Percentiles rank a stretch among this genome's conserved stretches.
Evolutionary conservation across 176 grass and related monocot genomes (phyloP).

Genomic region (Paspalum vaginatum): DNA sequence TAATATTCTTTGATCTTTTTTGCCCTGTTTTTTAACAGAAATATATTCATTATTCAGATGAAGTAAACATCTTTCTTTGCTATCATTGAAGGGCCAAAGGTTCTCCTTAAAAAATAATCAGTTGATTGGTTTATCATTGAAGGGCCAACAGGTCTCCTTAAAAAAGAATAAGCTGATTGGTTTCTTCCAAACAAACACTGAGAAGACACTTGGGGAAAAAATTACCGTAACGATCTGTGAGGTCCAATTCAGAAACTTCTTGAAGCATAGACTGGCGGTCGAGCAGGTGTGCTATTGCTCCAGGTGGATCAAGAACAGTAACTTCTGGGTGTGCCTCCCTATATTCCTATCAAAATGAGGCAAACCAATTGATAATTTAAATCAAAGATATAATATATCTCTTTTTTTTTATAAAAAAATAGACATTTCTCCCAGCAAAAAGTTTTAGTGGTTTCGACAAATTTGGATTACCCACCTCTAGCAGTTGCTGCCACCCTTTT

Average conservation of each 20-base stretch:
- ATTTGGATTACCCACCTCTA: slow-evolving; percentile 73
- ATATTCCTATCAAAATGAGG: slow-evolving; percentile 63
- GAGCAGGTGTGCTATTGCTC: slow-evolving; percentile 82
- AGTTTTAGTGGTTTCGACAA: slow-evolving; percentile 40
- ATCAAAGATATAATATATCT: slow-evolving; percentile 13
- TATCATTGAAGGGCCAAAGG: neutral
- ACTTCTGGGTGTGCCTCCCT: slow-evolving; percentile 86
- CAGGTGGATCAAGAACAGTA: slow-evolving; percentile 92
- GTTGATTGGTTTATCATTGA: slow-evolving; percentile 4
- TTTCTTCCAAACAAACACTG: slow-evolving; percentile 20
- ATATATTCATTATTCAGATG: slow-evolving; percentile 13
- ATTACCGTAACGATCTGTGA: slow-evolving; percentile 86
- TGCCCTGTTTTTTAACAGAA: neutral
- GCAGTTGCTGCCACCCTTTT: slow-evolving; percentile 78
- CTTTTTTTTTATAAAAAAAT: slow-evolving; percentile 9
- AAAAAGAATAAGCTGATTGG: neutral
- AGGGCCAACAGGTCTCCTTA: slow-evolving; percentile 1
- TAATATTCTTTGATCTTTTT: neutral
- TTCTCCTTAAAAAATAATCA: slow-evolving; percentile 4
- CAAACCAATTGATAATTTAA: slow-evolving; percentile 6
- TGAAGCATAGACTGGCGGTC: slow-evolving; percentile 97
- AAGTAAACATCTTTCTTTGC: neutral
- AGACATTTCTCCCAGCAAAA: slow-evolving; percentile 22
- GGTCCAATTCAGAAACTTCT: slow-evolving; percentile 84
- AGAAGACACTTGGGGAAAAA: slow-evolving; percentile 32